These are phyloP conservation scores for Fusarium anthophilum DNA, from an alignment of 2,329 filamentous ascomycete species.

Conservation along the genomic window DNA sequence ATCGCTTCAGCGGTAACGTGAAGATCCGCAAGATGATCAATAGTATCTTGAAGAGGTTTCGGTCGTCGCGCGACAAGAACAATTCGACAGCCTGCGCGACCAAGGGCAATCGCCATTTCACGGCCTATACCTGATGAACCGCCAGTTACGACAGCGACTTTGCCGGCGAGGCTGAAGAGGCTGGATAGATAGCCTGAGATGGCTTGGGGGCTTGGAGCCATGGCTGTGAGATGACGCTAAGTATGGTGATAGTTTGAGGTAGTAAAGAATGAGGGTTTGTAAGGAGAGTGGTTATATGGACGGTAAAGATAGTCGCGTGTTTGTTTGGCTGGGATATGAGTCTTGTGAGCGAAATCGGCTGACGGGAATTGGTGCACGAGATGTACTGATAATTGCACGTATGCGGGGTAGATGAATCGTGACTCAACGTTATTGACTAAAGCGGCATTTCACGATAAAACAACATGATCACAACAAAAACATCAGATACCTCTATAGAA, in stretches of 20 bases:
- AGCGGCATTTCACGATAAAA: background rate
- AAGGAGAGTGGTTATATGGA: background rate
- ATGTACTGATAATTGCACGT: background rate
- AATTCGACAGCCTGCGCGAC: slow-evolving; percentile 44
- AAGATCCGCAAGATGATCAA: slow-evolving; percentile 36
- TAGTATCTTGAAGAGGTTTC: slow-evolving; percentile 36
- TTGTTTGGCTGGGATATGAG: background rate
- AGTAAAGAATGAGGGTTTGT: too few species aligned
- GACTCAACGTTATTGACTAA: slow-evolving; percentile 7
- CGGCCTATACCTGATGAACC: slow-evolving; percentile 49
- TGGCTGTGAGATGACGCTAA: slow-evolving; percentile 6
- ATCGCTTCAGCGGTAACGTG: slow-evolving; percentile 40
- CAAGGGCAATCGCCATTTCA: slow-evolving; percentile 44
- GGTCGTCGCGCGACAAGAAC: slow-evolving; percentile 45
- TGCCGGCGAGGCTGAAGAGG: slow-evolving; percentile 45
- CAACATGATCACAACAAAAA: background rate
- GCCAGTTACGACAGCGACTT: slow-evolving; percentile 46
- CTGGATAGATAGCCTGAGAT: slow-evolving; percentile 40
- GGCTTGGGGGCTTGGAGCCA: slow-evolving; percentile 15
- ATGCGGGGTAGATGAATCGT: slow-evolving; percentile 24
- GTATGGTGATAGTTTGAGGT: background rate
- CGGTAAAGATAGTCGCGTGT: background rate
- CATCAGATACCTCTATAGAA: accelerated
- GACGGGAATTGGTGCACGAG: slow-evolving; percentile 18
- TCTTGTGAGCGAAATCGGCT: slow-evolving; percentile 27